A percentile compares a stretch with the other conserved stretches of the same genome.
Conservation (phyloP, 192 early-diverging fungal species). For the Coemansia reversa region DNA sequence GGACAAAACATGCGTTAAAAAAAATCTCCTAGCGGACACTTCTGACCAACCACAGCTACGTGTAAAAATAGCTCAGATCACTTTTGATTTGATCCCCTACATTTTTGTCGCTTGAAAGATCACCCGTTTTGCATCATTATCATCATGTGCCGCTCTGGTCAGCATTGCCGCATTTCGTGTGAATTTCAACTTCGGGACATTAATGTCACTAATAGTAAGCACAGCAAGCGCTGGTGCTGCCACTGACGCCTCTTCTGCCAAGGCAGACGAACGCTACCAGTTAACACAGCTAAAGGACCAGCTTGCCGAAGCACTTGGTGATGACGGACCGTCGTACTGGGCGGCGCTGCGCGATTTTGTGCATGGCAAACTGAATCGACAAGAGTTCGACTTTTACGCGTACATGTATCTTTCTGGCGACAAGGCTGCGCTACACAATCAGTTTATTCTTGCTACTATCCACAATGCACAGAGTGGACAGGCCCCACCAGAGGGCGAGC, state of each 20-base stretch:
- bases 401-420: conserved; percentile 61
- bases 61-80: background rate
- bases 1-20: background rate
- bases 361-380: conserved; percentile 70
- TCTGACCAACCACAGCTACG: background rate
- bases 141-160: background rate
- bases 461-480: conserved; percentile 72
- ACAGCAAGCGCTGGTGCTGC: background rate
- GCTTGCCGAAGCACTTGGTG: conserved; percentile 70
- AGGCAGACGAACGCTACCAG: conserved; percentile 48
- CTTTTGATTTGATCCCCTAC: background rate
- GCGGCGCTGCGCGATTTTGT: conserved; percentile 72
- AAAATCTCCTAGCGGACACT: background rate
- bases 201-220: background rate
- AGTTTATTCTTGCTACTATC: conserved; percentile 74
- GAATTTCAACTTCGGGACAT: background rate
- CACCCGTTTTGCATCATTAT: background rate
- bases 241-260: conserved; percentile 3
- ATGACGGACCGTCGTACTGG: conserved; percentile 76
- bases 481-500: conserved; percentile 63
- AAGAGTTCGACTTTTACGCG: conserved; percentile 79
- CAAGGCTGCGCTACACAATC: conserved; percentile 64
- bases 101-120: background rate
- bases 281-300: conserved; percentile 66
- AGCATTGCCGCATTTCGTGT: background rate